A percentile compares a stretch with the other conserved stretches of the same genome.
phyloP scores from a whole-genome alignment of 2,329 filamentous ascomycete species.

The Zymoseptoria passerinii region DNA sequence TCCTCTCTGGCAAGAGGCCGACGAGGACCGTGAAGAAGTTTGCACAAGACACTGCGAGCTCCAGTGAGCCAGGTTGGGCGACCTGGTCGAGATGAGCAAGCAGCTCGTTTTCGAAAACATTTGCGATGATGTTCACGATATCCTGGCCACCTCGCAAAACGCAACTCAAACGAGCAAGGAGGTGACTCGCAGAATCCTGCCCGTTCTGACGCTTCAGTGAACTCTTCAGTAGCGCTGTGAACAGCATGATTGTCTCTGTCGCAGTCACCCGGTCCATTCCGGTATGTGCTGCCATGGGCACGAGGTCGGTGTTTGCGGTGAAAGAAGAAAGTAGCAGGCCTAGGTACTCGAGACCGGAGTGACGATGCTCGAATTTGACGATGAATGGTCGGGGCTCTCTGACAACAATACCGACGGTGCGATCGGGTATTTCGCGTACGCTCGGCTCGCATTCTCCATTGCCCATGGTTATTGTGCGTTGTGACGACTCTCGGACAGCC shows the following conservation, averaged over 20 bases:
- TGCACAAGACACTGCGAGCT: slow-evolving; percentile 64
- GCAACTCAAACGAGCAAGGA: slow-evolving; percentile 45
- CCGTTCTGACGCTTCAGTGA: slow-evolving; percentile 22
- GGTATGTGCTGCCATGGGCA: slow-evolving; percentile 7
- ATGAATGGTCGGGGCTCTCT: slow-evolving; percentile 70
- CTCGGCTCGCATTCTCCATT: not conserved
- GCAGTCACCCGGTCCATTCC: slow-evolving; percentile 51
- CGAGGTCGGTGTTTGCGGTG: slow-evolving; percentile 41
- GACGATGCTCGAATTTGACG: slow-evolving; percentile 63
- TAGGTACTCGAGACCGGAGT: slow-evolving; percentile 72
- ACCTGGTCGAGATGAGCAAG: slow-evolving; percentile 44
- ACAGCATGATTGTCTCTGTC: slow-evolving; percentile 63
- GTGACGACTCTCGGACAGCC: not conserved
- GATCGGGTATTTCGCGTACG: slow-evolving; percentile 33
- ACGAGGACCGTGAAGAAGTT: slow-evolving; percentile 71
- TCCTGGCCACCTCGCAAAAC: slow-evolving; percentile 51
- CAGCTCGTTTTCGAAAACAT: slow-evolving; percentile 68
- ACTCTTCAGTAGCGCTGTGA: slow-evolving; percentile 58
- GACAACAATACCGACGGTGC: slow-evolving; percentile 64
- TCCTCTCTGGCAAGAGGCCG: slow-evolving; percentile 64
- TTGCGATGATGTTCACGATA: slow-evolving; percentile 71
- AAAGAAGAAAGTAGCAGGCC: slow-evolving; percentile 67
- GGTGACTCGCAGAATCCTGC: slow-evolving; percentile 34
- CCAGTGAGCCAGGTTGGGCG: slow-evolving; percentile 53
- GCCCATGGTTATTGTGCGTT: slow-evolving; percentile 2